A percentile compares a stretch with the other conserved stretches of the same genome.
These are phyloP conservation scores for Coniochaeta sp. DNA, from an alignment of 2,329 filamentous ascomycete genomes.

Conservation along the genomic window DNA sequence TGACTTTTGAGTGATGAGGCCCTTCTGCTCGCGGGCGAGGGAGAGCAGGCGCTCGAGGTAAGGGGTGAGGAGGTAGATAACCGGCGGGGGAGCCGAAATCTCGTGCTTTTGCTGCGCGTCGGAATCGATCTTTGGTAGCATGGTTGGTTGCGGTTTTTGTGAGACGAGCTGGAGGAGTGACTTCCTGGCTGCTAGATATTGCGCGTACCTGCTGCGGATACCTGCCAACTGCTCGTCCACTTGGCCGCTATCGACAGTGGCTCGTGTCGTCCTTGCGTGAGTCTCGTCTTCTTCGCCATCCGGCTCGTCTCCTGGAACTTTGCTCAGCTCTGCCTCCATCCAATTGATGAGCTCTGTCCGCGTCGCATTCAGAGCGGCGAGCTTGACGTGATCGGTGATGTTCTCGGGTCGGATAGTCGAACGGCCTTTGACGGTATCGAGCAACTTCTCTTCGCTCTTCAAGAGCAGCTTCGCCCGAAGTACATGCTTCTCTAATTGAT, in stretches of 20 bases:
- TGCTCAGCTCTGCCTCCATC: conserved; percentile 56
- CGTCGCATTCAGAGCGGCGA: conserved; percentile 47
- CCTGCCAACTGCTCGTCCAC: conserved; percentile 32
- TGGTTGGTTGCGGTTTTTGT: conserved; percentile 6
- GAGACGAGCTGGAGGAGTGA: conserved; percentile 33
- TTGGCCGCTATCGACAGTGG: conserved; percentile 11
- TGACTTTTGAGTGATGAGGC: conserved; percentile 48
- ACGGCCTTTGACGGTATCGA: conserved; percentile 37
- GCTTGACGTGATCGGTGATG: conserved; percentile 28
- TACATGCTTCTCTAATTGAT: conserved; percentile 49
- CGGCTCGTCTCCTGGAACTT: conserved; percentile 30
- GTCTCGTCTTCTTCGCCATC: not conserved
- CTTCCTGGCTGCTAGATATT: conserved; percentile 43
- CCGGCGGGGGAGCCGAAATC: conserved; percentile 12
- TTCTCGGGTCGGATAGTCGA: conserved; percentile 26
- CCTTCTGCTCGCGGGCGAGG: conserved; percentile 49
- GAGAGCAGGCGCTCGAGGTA: conserved; percentile 47
- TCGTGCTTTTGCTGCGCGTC: not conserved
- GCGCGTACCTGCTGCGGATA: conserved; percentile 46
- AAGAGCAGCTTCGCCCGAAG: conserved; percentile 50
- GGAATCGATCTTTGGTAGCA: conserved; percentile 4
- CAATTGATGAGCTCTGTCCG: conserved; percentile 55
- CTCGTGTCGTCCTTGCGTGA: not conserved
- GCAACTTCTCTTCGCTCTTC: conserved; percentile 46
- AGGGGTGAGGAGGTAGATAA: conserved; percentile 42